Conservation (phyloP, 2,329 filamentous ascomycete species). For the Claviceps monticola region DNA sequence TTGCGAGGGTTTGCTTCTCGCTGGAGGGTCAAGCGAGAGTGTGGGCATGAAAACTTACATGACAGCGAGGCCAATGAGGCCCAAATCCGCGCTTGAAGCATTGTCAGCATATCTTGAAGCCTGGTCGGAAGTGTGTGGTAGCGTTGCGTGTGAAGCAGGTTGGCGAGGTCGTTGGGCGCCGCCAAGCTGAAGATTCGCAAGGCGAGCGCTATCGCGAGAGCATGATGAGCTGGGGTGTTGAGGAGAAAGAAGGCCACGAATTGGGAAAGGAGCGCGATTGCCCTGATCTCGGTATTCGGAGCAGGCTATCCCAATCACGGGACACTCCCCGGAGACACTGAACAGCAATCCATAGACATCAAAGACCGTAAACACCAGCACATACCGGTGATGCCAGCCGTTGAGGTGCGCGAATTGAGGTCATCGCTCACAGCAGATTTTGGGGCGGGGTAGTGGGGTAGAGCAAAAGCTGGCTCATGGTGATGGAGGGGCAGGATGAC, state of each 20-base stretch:
- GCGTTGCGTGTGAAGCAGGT: constrained; percentile 16
- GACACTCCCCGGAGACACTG: neutral
- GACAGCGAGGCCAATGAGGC: constrained; percentile 85
- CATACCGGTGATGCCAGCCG: constrained; percentile 11
- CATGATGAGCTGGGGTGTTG: constrained; percentile 24
- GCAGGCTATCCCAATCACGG: neutral
- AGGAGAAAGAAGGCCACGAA: constrained; percentile 1
- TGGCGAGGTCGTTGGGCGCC: constrained; percentile 37
- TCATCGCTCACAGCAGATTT: constrained; percentile 12
- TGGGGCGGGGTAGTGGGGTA: constrained; percentile 29
- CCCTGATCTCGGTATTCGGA: neutral
- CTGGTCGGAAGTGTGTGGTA: constrained; percentile 11
- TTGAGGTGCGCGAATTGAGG: constrained; percentile 22
- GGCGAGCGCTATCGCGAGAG: constrained; percentile 48
- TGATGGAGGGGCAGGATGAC: constrained; percentile 3
- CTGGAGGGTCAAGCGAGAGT: neutral
- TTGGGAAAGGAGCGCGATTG: neutral
- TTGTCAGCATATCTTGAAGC: constrained; percentile 39
- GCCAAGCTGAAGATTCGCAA: constrained; percentile 60
- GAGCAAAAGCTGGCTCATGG: constrained; percentile 5
- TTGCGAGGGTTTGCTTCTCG: neutral
- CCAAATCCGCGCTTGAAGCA: constrained; percentile 65
- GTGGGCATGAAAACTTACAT: constrained; percentile 43
- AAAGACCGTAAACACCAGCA: constrained; percentile 6
- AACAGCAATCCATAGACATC: neutral